Evolutionary conservation across 805 yeast species (phyloP), one percentile per base, ranked within the genome.

Genomic region (Pichia cephalocereana): DNA sequence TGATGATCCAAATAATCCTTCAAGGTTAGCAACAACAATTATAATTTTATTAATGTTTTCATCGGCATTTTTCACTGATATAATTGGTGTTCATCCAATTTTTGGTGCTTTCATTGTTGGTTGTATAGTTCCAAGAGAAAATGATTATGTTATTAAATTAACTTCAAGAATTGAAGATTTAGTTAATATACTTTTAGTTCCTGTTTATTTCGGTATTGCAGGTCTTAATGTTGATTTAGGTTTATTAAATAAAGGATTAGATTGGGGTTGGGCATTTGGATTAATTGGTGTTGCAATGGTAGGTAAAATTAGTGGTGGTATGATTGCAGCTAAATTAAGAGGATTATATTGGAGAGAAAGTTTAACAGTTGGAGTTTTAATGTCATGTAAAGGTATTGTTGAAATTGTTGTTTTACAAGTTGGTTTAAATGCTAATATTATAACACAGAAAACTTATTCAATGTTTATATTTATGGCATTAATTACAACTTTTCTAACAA

Each of bases 351-450:
- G 86, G 84, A 75, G 90, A 61, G 93, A 86, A 61, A 76, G 88
- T 2, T 61, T 80, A 36, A 72, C 90, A 2, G 91, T 84, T 38
- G 95, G 95, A 46, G 75, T 83, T 26, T 70, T 86, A 55, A 86
- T 86, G 93, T 83, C 91, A 8, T 86, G 95, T 72, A 86, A 86
- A 64, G 95, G 95, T 64, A 83, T 85, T 53, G 93, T 85, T 26
- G 95, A 85, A 64, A 82, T 85, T 61, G 90, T 85, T 40, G 93
- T 85, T 19, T 69, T 85, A 54, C 80, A 77, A 40, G 79, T 83
- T 26, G 95, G 95, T 44, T 70, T 84, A 47, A 79, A 76, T 52
- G 84, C 93, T 6, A 76, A 77, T 0, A 86, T 86, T 46, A 78
- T 86, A 45, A 70, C 79, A 5, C 71, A 73, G 48, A 79, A 76